A percentile compares a stretch with the other conserved stretches of the same genome.
phyloP scores from a whole-genome alignment of 1,284 basidiomycete genomes.

The Trametes versicolor region DNA sequence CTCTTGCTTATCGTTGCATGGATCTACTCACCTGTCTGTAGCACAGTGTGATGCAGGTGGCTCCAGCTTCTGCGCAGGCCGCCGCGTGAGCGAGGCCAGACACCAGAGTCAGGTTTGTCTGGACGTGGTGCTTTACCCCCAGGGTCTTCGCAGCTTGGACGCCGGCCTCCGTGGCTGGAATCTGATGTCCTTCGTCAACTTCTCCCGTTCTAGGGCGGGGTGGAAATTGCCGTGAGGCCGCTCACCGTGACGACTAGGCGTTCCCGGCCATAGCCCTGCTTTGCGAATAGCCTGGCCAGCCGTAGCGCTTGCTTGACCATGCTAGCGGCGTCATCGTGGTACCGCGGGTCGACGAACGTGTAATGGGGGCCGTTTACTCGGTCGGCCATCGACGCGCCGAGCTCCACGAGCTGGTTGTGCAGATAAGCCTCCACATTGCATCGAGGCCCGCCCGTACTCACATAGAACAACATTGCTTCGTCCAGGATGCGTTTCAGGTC shows the following conservation, averaged over 20 bases:
- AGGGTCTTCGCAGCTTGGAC: conserved; percentile 58
- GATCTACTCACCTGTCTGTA: conserved; percentile 54
- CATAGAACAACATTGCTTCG: conserved; percentile 34
- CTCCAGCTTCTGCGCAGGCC: conserved; percentile 61
- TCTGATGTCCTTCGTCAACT: conserved; percentile 45
- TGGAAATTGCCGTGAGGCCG: conserved; percentile 13
- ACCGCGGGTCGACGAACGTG: conserved; percentile 60
- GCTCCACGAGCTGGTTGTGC: conserved; percentile 56
- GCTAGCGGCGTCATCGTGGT: conserved; percentile 43
- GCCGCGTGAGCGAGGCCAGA: conserved; percentile 61
- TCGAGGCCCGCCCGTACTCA: conserved; percentile 17
- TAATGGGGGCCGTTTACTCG: conserved; percentile 57
- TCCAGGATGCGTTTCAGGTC: conserved; percentile 23
- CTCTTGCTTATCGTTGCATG: neutral
- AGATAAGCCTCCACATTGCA: conserved; percentile 16
- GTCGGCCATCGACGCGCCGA: conserved; percentile 55
- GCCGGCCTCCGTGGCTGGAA: conserved; percentile 66
- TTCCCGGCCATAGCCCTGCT: conserved; percentile 49
- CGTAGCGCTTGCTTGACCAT: conserved; percentile 55
- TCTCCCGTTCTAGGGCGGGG: neutral
- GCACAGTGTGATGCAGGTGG: conserved; percentile 58
- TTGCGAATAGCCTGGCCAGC: conserved; percentile 52
- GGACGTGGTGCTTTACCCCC: conserved; percentile 49
- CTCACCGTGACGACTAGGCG: conserved; percentile 62
- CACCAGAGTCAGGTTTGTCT: conserved; percentile 61